Base-by-base conservation (phyloP, 1,284 basidiomycete species). In the Veloboletus limbatus region DNA sequence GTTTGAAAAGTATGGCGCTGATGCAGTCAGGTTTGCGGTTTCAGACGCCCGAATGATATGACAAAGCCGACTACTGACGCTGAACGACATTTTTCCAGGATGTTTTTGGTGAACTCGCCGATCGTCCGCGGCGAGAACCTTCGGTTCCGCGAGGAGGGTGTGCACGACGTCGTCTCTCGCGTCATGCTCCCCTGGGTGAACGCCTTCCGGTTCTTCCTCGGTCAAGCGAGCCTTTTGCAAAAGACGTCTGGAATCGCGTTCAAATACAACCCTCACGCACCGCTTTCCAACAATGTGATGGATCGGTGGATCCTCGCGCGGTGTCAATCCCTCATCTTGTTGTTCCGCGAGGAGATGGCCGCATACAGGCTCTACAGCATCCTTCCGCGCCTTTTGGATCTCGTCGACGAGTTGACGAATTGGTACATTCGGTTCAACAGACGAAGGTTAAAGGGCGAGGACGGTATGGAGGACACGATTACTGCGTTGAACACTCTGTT, bases 391-490 rank as follows among this genome's bases (percentile, higher is more conserved):
- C 74, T 99, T 44, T 76, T 98, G 47, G 89, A 92, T 54, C 83
- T 99, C 51, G 81, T 99, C 37, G 92, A 97, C 58, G 97, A 99
- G 69, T 77, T 99, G 49, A 99, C 97, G 38, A 99, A 99, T 69
- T 98, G 96, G 95, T 99, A 99, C 72, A 99, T 99, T 62, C 93
- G 97, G 44, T 99, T 99, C 78, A 99, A 99, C 72, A 85, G 97
- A 47, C 86, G 87, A 55, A 82, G 97, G 24, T 74, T 99, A 49
- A 99, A 99, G 77, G 97, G 97, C 38, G 92, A 97, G 68, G 89
- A 92, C 60, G 92, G 96, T 6, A 75, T 80, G 48, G 88, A 94
- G 58, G 96, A 99, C 63, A 96, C 95, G 8, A 65, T 86, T 14
- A 74, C 85, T 10, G 97, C 96, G 10, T 76, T 99, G 61, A 97